Evolutionary conservation across 2,329 filamentous ascomycete genomes (phyloP), one percentile per base, ranked within the genome.

Genomic region (Colletotrichum spinosum): DNA sequence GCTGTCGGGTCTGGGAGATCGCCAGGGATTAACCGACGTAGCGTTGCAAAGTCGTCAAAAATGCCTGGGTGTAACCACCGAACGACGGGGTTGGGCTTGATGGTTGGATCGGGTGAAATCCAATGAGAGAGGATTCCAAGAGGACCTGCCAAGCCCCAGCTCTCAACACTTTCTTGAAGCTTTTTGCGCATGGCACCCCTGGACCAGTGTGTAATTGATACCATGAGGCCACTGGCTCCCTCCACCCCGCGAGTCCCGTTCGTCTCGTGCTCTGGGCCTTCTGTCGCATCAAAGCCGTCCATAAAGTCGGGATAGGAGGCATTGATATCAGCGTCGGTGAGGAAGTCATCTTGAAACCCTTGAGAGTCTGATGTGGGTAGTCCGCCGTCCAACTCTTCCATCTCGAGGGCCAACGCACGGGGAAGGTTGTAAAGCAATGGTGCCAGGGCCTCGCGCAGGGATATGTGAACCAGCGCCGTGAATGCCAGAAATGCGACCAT

Each of bases 401-500:
- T 72, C 60, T 85, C 80, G 1, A 90, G 78, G 15, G 89, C 72
- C 2, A 90, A 80, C n/a, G 90, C 91, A 73, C 91, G 89, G 1
- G 94, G 94, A 1, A 97, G 85, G 72, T 90, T 95, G 74, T 92
- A 87, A 34, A 97, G 82, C 6, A 97, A 83, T 1, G 93, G 93
- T 37, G 87, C 81, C 51, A 97, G 85, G 2, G 93, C 92, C n/a
- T 81, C 81, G 73, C 91, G 90, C 55, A 97, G 82, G 4, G 86
- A 87, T 48, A 93, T 73, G 75, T 97, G 92, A 77, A 93, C 93
- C 17, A 97, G 81, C 1, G 88, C 78, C 2, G 91, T 92, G 76
- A 95, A 91, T 69, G 97, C 73, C 25, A 96, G 81, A 77, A 93
- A 90, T 57, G 90, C 79, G 53, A 95, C 83, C 88, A 94, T 94